Percentiles rank a stretch among this genome's conserved stretches.
Conservation (phyloP, 169 alveolate species). For the Plasmodium adleri region DNA sequence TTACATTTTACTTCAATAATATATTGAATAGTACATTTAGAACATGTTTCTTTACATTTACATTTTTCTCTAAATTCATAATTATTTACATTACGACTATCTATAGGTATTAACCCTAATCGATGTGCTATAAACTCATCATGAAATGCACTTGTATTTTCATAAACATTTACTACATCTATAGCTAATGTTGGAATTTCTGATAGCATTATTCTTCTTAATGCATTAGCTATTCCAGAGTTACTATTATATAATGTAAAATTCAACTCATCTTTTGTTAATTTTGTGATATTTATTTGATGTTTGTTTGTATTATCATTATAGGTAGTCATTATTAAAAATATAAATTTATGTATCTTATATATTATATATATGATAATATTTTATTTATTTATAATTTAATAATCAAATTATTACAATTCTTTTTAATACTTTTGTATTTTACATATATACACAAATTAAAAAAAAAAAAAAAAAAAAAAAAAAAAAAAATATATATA, state of each 20-base stretch:
- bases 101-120: constrained; percentile 95
- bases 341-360: not conserved
- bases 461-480: not conserved
- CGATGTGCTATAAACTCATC: constrained; percentile 97
- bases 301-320: constrained; percentile 27
- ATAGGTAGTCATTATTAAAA: constrained; percentile 20
- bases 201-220: constrained; percentile 95
- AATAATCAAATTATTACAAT: no score
- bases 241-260: constrained; percentile 93
- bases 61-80: constrained; percentile 94
- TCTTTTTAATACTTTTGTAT: not conserved
- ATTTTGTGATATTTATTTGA: constrained; percentile 84
- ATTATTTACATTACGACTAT: constrained; percentile 90
- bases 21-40: constrained; percentile 93
- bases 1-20: constrained; percentile 90
- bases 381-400: no score
- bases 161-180: constrained; percentile 94
- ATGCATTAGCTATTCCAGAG: constrained; percentile 94
- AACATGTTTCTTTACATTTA: constrained; percentile 93
- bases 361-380: not conserved
- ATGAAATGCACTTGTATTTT: constrained; percentile 95
- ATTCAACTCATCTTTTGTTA: constrained; percentile 83
- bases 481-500: not conserved
- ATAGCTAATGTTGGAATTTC: constrained; percentile 98
- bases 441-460: not conserved